These are phyloP conservation scores for Filobasidium wieringae DNA, from an alignment of 768 basidiomycete genomes.

Conservation along the genomic window DNA sequence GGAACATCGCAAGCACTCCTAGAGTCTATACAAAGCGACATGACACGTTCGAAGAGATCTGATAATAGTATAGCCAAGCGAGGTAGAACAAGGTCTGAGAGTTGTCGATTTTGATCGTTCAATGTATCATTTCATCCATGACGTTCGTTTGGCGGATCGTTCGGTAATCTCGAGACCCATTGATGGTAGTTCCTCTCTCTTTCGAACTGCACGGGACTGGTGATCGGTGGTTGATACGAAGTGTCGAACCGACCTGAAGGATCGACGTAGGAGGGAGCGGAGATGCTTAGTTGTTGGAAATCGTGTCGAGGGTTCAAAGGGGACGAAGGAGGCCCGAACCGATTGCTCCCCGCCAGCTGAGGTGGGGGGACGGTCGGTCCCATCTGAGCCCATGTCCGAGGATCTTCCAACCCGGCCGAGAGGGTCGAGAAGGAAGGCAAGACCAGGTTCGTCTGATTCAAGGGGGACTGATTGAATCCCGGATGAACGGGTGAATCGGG, in stretches of 20 bases:
- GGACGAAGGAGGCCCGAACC: neutral
- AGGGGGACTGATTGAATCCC: neutral
- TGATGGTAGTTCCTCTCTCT: too few species aligned
- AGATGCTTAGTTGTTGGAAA: neutral
- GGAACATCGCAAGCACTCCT: slow-evolving; percentile 9
- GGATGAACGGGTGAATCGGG: neutral
- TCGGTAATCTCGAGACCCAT: too few species aligned
- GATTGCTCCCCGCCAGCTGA: neutral
- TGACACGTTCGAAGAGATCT: too few species aligned
- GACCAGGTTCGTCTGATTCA: neutral
- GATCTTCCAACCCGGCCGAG: neutral
- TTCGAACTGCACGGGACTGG: too few species aligned
- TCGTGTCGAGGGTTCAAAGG: neutral
- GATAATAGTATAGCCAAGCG: too few species aligned
- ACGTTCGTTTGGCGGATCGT: too few species aligned
- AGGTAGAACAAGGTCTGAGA: too few species aligned
- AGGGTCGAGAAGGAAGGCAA: neutral
- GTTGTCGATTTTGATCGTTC: too few species aligned
- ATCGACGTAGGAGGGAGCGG: neutral
- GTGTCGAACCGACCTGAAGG: neutral
- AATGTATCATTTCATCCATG: too few species aligned
- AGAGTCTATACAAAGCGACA: too few species aligned
- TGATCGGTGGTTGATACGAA: too few species aligned
- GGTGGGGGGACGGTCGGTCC: neutral
- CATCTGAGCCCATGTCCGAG: neutral